Base-by-base conservation (phyloP, 148 eudicot genomes). In the Mesembryanthemum crystallinum region DNA sequence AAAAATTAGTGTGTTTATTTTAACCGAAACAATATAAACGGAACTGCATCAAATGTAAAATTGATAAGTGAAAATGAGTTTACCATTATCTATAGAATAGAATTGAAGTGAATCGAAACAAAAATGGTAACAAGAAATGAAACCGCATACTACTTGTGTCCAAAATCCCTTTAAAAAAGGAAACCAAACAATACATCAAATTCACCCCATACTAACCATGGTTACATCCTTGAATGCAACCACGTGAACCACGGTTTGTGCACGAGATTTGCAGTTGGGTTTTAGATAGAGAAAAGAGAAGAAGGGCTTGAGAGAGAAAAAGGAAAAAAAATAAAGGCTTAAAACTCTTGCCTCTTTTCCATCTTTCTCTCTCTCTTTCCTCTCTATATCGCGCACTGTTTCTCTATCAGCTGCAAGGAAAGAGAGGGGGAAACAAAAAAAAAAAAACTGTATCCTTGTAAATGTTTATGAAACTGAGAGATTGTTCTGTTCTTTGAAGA, bases 211-310 rank as follows among this genome's bases (percentile, higher is more conserved):
- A 8, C 9, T 23, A 76, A 81, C 80, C 77, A 77, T 59, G 58
- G 83, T 81, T 81, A 73, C 15, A 25, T 28, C 7, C 45, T 72
- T 35, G 68, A 81, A 60, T 25, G 7, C 35, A 51, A 70, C 37
- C 9, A 8, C 23, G 33, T 42, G 0, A 82, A 82, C 81, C 69
- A 58, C 55, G 67, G 84, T 77, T 43, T 12, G 54, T 58, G 29
- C 81, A 82, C 84, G 84, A 82, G 84, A 82, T 81, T 69, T 68
- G 84, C 74, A 64, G 57, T 70, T 77, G 39, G 69, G 59, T 72
- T 67, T 76, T 70, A 75, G 75, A 75, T 39, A 70, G 47, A 73
- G 54, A 51, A 70, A 64, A n/a, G n/a, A n/a, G n/a, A 63, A 78
- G 72, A 39, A 47, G 43, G 62, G 54, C 24, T 1, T n/a, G 51